Conservation (phyloP, 108 stramenopile genomes). For the Parmales sp. region DNA sequence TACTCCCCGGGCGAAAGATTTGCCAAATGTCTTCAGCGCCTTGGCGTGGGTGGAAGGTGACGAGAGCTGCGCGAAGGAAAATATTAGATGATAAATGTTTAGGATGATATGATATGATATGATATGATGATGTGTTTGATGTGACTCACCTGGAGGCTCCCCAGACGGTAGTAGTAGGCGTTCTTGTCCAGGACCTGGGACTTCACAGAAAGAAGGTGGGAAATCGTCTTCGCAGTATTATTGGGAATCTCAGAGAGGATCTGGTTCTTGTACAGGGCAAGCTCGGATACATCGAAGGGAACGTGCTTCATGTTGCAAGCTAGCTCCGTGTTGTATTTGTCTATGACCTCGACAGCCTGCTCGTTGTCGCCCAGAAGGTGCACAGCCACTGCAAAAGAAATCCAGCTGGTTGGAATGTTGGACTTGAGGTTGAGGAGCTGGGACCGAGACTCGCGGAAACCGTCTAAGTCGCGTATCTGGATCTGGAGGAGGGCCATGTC, state of each 20-base stretch:
- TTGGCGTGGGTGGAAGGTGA: conserved; percentile 54
- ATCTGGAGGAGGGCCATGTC: conserved; percentile 83
- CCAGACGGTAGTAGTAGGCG: conserved; percentile 52
- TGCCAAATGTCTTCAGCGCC: conserved; percentile 48
- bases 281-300: conserved; percentile 79
- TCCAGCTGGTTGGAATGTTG: conserved; percentile 82
- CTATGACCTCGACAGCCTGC: conserved; percentile 74
- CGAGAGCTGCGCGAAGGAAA: too few relatives aligned
- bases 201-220: conserved; percentile 56
- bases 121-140: too few relatives aligned
- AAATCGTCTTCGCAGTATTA: conserved; percentile 65
- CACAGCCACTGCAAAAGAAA: conserved; percentile 81
- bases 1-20: conserved; percentile 52
- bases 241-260: conserved; percentile 64
- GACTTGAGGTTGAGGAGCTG: conserved; percentile 65
- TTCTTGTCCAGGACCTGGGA: conserved; percentile 56
- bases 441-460: conserved; percentile 78
- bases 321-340: conserved; percentile 58
- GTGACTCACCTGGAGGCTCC: conserved; percentile 59
- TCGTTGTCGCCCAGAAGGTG: conserved; percentile 67
- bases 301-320: conserved; percentile 17
- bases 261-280: conserved; percentile 77
- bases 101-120: too few relatives aligned
- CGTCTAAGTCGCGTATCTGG: conserved; percentile 82
- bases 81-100: too few relatives aligned